A percentile compares a stretch with the other conserved stretches of the same genome.
Conservation (phyloP, 176 grass and related monocot species). For the Olyra latifolia region DNA sequence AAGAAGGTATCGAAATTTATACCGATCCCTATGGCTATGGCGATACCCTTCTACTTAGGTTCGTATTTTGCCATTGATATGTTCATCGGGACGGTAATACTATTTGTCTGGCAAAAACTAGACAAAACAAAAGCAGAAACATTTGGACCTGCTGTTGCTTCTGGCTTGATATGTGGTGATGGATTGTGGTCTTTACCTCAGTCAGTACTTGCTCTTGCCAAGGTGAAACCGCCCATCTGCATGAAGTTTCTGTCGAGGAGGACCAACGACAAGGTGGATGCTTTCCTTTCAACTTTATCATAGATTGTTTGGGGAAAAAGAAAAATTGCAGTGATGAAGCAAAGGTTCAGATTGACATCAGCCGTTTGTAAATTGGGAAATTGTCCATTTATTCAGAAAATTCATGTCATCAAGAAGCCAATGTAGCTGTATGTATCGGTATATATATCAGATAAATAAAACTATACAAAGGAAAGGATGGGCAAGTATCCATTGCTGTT, state of each 20-base stretch:
- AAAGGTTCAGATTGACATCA: not conserved
- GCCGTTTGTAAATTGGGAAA: too few relatives aligned
- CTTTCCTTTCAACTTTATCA: slow-evolving; percentile 3
- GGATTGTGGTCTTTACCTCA: slow-evolving; percentile 23
- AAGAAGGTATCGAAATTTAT: slow-evolving; percentile 28
- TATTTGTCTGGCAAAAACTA: slow-evolving; percentile 35
- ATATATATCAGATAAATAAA: not conserved
- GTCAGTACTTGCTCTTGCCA: slow-evolving; percentile 35
- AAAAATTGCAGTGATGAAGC: not conserved
- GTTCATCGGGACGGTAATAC: slow-evolving; percentile 29
- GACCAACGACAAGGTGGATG: slow-evolving; percentile 25
- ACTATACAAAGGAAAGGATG: not conserved
- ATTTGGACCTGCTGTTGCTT: slow-evolving; percentile 27
- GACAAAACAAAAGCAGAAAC: slow-evolving; percentile 28
- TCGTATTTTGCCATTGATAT: slow-evolving; percentile 39
- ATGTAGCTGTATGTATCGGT: too few relatives aligned
- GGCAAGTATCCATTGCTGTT: not conserved
- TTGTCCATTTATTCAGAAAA: not conserved
- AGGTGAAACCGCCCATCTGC: slow-evolving; percentile 39
- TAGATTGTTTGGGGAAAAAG: not conserved
- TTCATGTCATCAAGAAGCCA: not conserved
- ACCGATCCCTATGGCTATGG: slow-evolving; percentile 36
- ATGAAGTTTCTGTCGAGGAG: slow-evolving; percentile 35
- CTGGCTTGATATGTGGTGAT: slow-evolving; percentile 32
- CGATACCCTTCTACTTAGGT: slow-evolving; percentile 37